phyloP scores from a whole-genome alignment of 495 filamentous ascomycete genomes.

The Xylaria castorea region DNA sequence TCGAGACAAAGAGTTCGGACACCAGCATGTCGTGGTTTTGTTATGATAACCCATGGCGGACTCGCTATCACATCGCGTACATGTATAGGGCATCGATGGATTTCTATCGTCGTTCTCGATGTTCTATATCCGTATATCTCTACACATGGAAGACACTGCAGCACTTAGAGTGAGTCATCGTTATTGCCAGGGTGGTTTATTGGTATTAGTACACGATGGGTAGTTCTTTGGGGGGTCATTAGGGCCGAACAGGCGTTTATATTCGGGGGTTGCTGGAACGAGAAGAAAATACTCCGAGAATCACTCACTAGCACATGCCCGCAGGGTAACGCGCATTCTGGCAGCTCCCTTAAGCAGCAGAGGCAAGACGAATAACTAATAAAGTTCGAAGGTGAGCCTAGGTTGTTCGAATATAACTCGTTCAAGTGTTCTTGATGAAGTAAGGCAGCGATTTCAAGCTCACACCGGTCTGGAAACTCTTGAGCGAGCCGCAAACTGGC shows the following conservation, averaged over 20 bases:
- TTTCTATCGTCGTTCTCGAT: constrained; percentile 40
- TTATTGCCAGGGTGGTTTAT: not conserved
- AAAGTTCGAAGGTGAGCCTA: constrained; percentile 35
- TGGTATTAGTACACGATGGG: not conserved
- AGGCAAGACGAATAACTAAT: constrained; percentile 56
- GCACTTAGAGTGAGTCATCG: not conserved
- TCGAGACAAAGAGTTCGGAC: constrained; percentile 63
- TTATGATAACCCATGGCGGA: constrained; percentile 46
- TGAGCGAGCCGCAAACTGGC: constrained; percentile 36
- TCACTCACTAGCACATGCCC: constrained; percentile 57
- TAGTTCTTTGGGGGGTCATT: not conserved
- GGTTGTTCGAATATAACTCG: constrained; percentile 37
- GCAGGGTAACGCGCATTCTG: constrained; percentile 62
- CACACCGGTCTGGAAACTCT: constrained; percentile 37
- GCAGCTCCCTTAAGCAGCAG: constrained; percentile 59
- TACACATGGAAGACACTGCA: constrained; percentile 52
- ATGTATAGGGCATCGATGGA: constrained; percentile 46
- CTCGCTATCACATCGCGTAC: constrained; percentile 36
- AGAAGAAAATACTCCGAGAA: not conserved
- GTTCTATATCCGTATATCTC: constrained; percentile 40
- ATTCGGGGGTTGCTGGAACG: not conserved
- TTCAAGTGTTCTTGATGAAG: constrained; percentile 42
- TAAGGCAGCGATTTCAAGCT: constrained; percentile 35
- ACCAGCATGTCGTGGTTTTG: constrained; percentile 56
- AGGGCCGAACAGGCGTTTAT: not conserved